Conservation (phyloP, 2,329 filamentous ascomycete genomes). For the Epichloe bromicola region DNA sequence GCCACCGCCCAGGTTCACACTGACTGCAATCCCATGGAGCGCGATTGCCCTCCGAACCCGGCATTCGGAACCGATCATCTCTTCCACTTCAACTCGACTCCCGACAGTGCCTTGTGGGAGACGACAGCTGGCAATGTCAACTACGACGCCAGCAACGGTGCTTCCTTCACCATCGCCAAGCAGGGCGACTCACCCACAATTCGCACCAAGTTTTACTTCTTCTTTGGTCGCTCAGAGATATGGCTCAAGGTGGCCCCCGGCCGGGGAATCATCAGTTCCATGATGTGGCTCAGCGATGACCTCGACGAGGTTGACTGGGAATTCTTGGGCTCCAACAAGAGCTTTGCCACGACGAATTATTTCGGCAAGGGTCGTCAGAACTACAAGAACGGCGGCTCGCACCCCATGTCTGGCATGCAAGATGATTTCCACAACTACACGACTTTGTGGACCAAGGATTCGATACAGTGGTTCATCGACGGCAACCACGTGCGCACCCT, state of each 20-base stretch:
- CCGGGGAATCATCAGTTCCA: slow-evolving; percentile 63
- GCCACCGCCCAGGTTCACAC: slow-evolving; percentile 62
- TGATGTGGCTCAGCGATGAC: slow-evolving; percentile 74
- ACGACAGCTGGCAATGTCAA: slow-evolving; percentile 52
- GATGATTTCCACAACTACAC: slow-evolving; percentile 63
- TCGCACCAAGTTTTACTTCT: slow-evolving; percentile 69
- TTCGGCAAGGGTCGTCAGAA: slow-evolving; percentile 62
- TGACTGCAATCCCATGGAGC: slow-evolving; percentile 62
- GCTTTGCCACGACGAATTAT: slow-evolving; percentile 58
- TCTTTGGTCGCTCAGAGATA: slow-evolving; percentile 70
- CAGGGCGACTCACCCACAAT: slow-evolving; percentile 68
- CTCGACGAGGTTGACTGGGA: slow-evolving; percentile 86
- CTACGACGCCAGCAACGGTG: slow-evolving; percentile 49
- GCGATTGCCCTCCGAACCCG: slow-evolving; percentile 53
- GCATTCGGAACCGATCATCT: slow-evolving; percentile 53
- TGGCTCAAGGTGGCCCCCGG: slow-evolving; percentile 65
- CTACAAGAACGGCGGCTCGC: slow-evolving; percentile 48
- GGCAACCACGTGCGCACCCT: slow-evolving; percentile 51
- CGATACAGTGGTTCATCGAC: slow-evolving; percentile 59
- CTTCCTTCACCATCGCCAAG: slow-evolving; percentile 57
- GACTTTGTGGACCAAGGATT: slow-evolving; percentile 56
- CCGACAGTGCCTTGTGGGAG: slow-evolving; percentile 50
- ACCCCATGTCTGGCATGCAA: slow-evolving; percentile 41
- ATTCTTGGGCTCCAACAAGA: slow-evolving; percentile 55
- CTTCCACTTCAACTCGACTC: slow-evolving; percentile 52